phyloP scores from a whole-genome alignment of 345 rosid species.

The Cochlearia excelsa region DNA sequence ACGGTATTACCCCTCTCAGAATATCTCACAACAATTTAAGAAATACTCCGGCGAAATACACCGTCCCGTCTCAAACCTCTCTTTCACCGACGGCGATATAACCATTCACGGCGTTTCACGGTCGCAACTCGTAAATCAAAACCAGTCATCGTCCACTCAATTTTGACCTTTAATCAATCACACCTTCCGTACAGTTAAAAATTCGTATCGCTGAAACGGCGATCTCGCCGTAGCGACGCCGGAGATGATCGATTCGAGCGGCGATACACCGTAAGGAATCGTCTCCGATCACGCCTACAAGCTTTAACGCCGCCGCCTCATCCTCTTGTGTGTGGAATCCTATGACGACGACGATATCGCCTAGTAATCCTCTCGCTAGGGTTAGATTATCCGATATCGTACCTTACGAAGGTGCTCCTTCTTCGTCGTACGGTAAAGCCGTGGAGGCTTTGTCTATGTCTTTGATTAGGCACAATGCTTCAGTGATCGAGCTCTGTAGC shows the following conservation, averaged over 20 bases:
- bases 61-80: slow-evolving; percentile 5
- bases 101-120: not conserved
- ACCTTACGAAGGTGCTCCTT: slow-evolving; percentile 79
- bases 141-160: slow-evolving; percentile 10
- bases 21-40: not conserved
- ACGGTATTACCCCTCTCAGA: too few relatives aligned
- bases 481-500: slow-evolving; percentile 70
- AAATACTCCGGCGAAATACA: slow-evolving; percentile 29
- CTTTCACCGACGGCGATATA: slow-evolving; percentile 9
- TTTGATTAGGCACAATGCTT: slow-evolving; percentile 76
- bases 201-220: slow-evolving; percentile 20
- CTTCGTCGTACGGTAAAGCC: slow-evolving; percentile 55
- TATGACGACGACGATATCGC: slow-evolving; percentile 24
- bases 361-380: slow-evolving; percentile 46
- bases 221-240: slow-evolving; percentile 25
- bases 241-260: slow-evolving; percentile 28
- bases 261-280: slow-evolving; percentile 37
- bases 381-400: slow-evolving; percentile 67
- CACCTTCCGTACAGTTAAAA: slow-evolving; percentile 10
- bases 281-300: slow-evolving; percentile 34
- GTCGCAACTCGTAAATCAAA: not conserved
- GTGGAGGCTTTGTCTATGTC: slow-evolving; percentile 86
- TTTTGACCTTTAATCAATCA: not conserved
- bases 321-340: slow-evolving; percentile 24
- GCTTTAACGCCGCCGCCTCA: slow-evolving; percentile 18